Evolutionary conservation across 495 filamentous ascomycete genomes (phyloP).

Genomic region (Penicillium macrosclerotiorum): DNA sequence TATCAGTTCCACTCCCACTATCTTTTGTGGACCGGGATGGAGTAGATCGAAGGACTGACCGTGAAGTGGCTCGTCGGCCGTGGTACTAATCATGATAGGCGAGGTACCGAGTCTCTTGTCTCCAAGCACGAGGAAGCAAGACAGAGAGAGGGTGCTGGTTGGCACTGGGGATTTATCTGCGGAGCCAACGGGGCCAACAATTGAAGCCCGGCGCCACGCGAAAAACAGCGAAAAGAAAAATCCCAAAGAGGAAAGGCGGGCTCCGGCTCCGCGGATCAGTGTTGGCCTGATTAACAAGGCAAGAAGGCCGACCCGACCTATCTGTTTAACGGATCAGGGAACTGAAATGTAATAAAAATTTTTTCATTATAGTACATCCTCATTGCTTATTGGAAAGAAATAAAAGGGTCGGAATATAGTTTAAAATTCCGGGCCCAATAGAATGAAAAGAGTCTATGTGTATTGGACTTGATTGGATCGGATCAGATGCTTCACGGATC

Average conservation of each 20-base stretch:
- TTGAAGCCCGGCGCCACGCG: slow-evolving; percentile 11
- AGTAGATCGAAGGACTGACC: slow-evolving; percentile 30
- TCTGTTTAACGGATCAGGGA: neutral
- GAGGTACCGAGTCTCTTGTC: neutral
- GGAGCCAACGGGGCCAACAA: slow-evolving; percentile 6
- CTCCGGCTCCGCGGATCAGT: slow-evolving; percentile 32
- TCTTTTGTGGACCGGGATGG: slow-evolving; percentile 7
- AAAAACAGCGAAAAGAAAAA: slow-evolving; percentile 43
- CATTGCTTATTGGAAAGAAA: too few relatives aligned
- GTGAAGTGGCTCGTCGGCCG: slow-evolving; percentile 43
- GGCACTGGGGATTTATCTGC: slow-evolving; percentile 4
- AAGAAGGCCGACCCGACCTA: neutral
- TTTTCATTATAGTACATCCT: too few relatives aligned
- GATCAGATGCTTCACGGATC: too few relatives aligned
- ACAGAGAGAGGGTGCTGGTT: neutral
- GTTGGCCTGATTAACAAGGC: slow-evolving; percentile 5
- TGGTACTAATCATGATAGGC: slow-evolving; percentile 38
- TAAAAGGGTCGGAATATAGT: too few relatives aligned
- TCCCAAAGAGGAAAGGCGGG: slow-evolving; percentile 43
- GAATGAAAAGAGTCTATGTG: too few relatives aligned
- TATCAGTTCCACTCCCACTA: slow-evolving; percentile 44
- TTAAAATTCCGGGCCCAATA: too few relatives aligned
- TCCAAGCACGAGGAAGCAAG: neutral
- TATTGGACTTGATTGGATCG: too few relatives aligned
- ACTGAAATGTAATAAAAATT: too few relatives aligned